Percentiles rank a stretch among this genome's conserved stretches.
Evolutionary conservation across 2,329 filamentous ascomycete species (phyloP).

Genomic region (Phialophora tarda): DNA sequence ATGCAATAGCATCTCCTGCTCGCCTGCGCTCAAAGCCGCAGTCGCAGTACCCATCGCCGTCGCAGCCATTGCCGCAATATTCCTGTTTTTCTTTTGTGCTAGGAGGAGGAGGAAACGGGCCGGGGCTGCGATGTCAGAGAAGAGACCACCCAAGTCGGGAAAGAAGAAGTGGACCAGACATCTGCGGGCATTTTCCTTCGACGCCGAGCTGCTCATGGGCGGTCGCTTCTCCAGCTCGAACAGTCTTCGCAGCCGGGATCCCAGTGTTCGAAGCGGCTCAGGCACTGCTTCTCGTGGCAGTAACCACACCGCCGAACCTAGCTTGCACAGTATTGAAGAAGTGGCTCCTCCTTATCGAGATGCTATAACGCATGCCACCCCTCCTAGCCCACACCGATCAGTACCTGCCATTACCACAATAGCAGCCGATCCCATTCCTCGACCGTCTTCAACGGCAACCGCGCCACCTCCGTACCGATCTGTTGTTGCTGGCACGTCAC

Average conservation of each 20-base stretch:
- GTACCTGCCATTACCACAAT: slow-evolving; percentile 14
- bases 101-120: slow-evolving; percentile 31
- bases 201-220: slow-evolving; percentile 39
- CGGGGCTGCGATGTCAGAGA: slow-evolving; percentile 30
- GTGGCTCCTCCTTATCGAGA: slow-evolving; percentile 40
- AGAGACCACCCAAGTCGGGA: slow-evolving; percentile 30
- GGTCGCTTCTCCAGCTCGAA: slow-evolving; percentile 39
- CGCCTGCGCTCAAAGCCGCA: slow-evolving; percentile 36
- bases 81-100: slow-evolving; percentile 35
- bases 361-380: slow-evolving; percentile 31
- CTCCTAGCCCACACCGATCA: slow-evolving; percentile 23
- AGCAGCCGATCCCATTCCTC: slow-evolving; percentile 32
- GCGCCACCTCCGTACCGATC: slow-evolving; percentile 38
- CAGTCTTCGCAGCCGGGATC: slow-evolving; percentile 38
- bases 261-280: slow-evolving; percentile 33
- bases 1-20: slow-evolving; percentile 37
- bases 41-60: slow-evolving; percentile 39
- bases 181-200: slow-evolving; percentile 39
- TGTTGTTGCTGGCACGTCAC: slow-evolving; percentile 15
- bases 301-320: slow-evolving; percentile 30
- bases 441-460: slow-evolving; percentile 36
- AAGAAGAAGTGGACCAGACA: slow-evolving; percentile 41
- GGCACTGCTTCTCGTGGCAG: slow-evolving; percentile 25
- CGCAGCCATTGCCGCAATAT: slow-evolving; percentile 29
- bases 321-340: slow-evolving; percentile 39